Conservation (phyloP, 805 yeast species). For the Candida boidinii region DNA sequence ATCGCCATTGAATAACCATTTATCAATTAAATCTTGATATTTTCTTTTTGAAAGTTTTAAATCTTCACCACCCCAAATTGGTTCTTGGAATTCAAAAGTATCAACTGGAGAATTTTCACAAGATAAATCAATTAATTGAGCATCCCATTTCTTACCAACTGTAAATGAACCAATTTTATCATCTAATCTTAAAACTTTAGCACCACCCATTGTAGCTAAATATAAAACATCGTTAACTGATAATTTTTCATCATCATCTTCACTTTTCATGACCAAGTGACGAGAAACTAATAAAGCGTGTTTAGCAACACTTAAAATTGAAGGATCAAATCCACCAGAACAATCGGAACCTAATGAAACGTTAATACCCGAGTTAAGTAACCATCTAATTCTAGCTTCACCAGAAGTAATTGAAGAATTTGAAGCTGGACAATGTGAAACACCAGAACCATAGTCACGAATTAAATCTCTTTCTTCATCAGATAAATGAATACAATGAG, state of each 20-base stretch:
- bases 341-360: constrained; percentile 73
- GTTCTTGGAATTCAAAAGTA: constrained; percentile 60
- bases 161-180: constrained; percentile 57
- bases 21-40: constrained; percentile 51
- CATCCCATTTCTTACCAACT: constrained; percentile 73
- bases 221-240: constrained; percentile 60
- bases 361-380: constrained; percentile 53
- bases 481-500: constrained; percentile 73
- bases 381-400: constrained; percentile 66
- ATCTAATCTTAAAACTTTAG: constrained; percentile 53
- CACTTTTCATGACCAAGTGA: constrained; percentile 48
- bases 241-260: constrained; percentile 35
- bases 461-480: constrained; percentile 54
- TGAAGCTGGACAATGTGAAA: constrained; percentile 85
- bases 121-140: constrained; percentile 60
- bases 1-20: constrained; percentile 88
- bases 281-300: constrained; percentile 63
- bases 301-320: constrained; percentile 51
- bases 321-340: constrained; percentile 62
- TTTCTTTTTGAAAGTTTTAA: constrained; percentile 11
- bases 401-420: constrained; percentile 82
- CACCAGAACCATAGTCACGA: constrained; percentile 45
- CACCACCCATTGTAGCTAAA: constrained; percentile 83
- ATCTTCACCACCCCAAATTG: constrained; percentile 12
- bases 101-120: constrained; percentile 51